phyloP scores from a whole-genome alignment of 2,329 filamentous ascomycete species.

The Ophiostoma triangulosporum region DNA sequence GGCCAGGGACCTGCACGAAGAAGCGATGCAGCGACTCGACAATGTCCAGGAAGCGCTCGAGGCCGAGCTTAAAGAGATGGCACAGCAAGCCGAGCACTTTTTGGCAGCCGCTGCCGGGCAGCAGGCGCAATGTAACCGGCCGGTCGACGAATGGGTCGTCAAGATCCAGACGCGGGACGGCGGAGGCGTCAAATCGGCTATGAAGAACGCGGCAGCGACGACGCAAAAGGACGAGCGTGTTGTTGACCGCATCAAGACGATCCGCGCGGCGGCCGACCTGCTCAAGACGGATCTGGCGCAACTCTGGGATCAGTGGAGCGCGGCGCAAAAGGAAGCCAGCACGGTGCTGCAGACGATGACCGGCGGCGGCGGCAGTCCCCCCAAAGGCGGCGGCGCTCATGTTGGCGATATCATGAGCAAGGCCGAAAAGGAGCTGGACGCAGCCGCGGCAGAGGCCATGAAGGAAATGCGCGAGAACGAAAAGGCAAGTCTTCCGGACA shows the following conservation, averaged over 20 bases:
- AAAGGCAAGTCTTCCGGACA: constrained; percentile 4
- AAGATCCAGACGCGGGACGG: constrained; percentile 10
- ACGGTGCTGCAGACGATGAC: constrained; percentile 14
- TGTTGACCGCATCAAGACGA: constrained; percentile 8
- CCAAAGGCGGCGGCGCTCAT: background rate
- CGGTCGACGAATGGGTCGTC: constrained; percentile 8
- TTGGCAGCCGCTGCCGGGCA: background rate
- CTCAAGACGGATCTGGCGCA: constrained; percentile 11
- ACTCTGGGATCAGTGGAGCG: constrained; percentile 21
- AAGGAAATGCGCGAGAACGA: constrained; percentile 14
- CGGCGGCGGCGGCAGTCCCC: background rate
- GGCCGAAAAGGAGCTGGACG: constrained; percentile 9
- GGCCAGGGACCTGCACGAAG: constrained; percentile 9
- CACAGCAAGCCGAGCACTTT: constrained; percentile 4
- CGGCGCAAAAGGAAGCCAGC: constrained; percentile 28
- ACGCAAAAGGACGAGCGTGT: constrained; percentile 9
- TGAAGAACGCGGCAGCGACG: background rate
- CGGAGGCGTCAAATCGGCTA: too few relatives aligned
- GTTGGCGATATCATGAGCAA: constrained; percentile 5
- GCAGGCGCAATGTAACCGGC: constrained; percentile 6
- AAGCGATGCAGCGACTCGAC: constrained; percentile 8
- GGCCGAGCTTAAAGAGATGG: constrained; percentile 4
- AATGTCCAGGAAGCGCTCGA: constrained; percentile 5
- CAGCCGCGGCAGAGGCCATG: constrained; percentile 7
- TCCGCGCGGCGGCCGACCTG: constrained; percentile 2